Conservation (phyloP, 2,329 filamentous ascomycete species). For the Tolypocladium amazonense region DNA sequence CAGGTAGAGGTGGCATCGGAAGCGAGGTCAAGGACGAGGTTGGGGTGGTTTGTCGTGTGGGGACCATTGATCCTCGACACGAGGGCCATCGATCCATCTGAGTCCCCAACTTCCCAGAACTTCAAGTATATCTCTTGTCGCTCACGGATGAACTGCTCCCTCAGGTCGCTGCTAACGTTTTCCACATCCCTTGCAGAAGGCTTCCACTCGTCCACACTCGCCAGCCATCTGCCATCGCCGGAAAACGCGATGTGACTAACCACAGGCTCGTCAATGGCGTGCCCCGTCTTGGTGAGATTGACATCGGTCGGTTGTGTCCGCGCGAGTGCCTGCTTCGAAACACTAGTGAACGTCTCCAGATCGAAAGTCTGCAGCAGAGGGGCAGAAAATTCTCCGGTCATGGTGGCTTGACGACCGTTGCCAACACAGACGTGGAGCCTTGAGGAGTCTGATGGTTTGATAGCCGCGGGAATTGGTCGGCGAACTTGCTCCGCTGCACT, state of each 20-base stretch:
- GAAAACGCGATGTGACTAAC: slow-evolving; percentile 68
- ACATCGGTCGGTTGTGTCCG: slow-evolving; percentile 78
- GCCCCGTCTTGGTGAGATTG: slow-evolving; percentile 62
- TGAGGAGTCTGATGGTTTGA: slow-evolving; percentile 52
- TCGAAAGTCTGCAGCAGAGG: slow-evolving; percentile 76
- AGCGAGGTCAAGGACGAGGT: slow-evolving; percentile 60
- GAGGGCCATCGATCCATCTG: slow-evolving; percentile 55
- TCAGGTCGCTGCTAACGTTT: slow-evolving; percentile 22
- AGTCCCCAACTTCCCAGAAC: slow-evolving; percentile 67
- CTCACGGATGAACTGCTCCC: slow-evolving; percentile 36
- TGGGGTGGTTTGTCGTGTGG: slow-evolving; percentile 49
- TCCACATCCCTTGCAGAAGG: slow-evolving; percentile 61
- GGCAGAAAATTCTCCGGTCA: slow-evolving; percentile 40
- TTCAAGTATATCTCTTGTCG: slow-evolving; percentile 72
- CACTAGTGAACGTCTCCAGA: slow-evolving; percentile 63
- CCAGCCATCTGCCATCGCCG: slow-evolving; percentile 77
- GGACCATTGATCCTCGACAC: slow-evolving; percentile 77
- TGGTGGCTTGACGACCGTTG: slow-evolving; percentile 44
- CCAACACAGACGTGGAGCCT: slow-evolving; percentile 60
- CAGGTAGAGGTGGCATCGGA: slow-evolving; percentile 57
- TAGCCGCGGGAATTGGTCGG: slow-evolving; percentile 45
- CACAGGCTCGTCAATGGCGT: slow-evolving; percentile 65
- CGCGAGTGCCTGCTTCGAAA: slow-evolving; percentile 80
- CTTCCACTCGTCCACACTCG: slow-evolving; percentile 84
- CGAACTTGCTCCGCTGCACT: slow-evolving; percentile 30